Evolutionary conservation across 495 filamentous ascomycete genomes (phyloP), one percentile per base, ranked within the genome.

Genomic region (Aspergillus saccharolyticus): DNA sequence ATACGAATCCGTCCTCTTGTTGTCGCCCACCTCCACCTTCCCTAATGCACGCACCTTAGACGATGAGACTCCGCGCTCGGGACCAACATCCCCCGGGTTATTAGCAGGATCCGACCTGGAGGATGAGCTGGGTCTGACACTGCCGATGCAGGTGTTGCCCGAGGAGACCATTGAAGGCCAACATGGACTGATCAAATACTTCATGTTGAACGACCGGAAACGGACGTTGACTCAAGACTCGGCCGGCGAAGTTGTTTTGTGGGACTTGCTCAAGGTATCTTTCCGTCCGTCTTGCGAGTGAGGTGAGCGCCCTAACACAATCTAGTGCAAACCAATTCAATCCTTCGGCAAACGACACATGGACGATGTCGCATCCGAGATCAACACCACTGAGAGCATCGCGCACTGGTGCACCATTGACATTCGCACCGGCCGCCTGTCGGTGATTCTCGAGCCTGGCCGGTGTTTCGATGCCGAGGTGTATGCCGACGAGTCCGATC

Each of bases 381-480:
- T 96, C 50, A 96, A 96, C 66, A 97, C 90, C 1, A 75, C 80
- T 10, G 92, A 96, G 67, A 91, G 84, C 42, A 89, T 97, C 51
- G 86, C 91, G 5, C 91, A 96, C 57, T 98, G 94, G 94, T 97
- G 93, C 66, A 86, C 87, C 14, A 89, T 97, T 48, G 91, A 98
- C 65, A 93, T 91, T 25, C 85, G 91, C 54, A 97, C 94, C 4
- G 94, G 94, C 43, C 86, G 88, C 58, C 71, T 98, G 55, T 91
- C 91, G 3, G 92, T 95, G 24, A 87, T 96, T 14, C 70, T 98
- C 18, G 94, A 97, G 63, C 89, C 91, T 45, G 96, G 94, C 63
- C 91, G 94, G 59, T 97, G 94, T 68, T 98, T 98, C 64, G 95
- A 97, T 71, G 95, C 92, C 42, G 94, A 98, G 68, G 88, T 95